phyloP scores from a whole-genome alignment of 345 rosid species.

The Arabis hirsuta region DNA sequence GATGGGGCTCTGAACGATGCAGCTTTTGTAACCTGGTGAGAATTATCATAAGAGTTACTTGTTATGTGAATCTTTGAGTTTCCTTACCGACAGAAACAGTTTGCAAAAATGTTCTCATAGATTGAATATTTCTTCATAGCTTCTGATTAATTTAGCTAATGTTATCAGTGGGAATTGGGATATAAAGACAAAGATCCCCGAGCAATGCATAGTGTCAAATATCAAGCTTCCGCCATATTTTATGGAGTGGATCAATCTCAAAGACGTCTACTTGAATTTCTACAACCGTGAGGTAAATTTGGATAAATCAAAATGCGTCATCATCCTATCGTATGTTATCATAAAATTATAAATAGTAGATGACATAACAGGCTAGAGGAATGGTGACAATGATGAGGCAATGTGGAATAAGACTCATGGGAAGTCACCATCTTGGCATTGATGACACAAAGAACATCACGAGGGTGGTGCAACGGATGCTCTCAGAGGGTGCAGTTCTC shows the following conservation, averaged over 20 bases:
- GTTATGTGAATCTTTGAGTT: constrained; percentile 1
- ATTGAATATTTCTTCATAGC: constrained; percentile 8
- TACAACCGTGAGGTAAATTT: constrained; percentile 64
- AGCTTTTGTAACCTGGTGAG: constrained; percentile 93
- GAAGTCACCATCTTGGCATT: constrained; percentile 91
- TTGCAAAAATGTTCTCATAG: background rate
- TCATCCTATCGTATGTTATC: background rate
- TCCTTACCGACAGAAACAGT: background rate
- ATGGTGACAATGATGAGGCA: constrained; percentile 95
- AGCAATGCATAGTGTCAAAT: constrained; percentile 70
- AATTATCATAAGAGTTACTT: constrained; percentile 12
- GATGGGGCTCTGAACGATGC: constrained; percentile 65
- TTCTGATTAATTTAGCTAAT: constrained; percentile 26
- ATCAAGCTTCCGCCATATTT: constrained; percentile 81
- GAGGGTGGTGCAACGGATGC: constrained; percentile 81
- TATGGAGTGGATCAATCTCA: constrained; percentile 91
- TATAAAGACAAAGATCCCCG: constrained; percentile 86
- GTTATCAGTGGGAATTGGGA: constrained; percentile 91
- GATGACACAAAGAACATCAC: constrained; percentile 90
- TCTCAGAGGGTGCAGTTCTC: constrained; percentile 70
- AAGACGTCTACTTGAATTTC: constrained; percentile 80
- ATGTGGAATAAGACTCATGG: constrained; percentile 60
- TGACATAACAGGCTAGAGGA: constrained; percentile 71
- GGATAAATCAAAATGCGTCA: background rate
- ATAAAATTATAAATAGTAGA: constrained; percentile 4